phyloP scores from a whole-genome alignment of 164 flowering plant species.

The Vitis riparia region DNA sequence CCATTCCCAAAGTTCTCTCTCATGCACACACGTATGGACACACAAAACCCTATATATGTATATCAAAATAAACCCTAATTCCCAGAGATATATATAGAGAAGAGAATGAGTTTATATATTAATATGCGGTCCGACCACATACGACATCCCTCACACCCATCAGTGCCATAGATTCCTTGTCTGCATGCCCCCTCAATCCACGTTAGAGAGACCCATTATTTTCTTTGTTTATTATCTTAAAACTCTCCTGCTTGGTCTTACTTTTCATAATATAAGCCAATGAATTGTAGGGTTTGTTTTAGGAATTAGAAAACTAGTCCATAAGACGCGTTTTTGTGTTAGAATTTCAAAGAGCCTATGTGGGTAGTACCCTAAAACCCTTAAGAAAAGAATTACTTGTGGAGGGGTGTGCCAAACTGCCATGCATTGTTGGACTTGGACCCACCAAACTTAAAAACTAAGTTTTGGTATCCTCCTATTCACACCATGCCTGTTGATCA shows the following conservation, averaged over 20 bases:
- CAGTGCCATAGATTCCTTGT: conserved; percentile 22
- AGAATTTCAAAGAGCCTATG: background rate
- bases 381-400: too few relatives aligned
- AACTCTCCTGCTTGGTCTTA: background rate
- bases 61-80: conserved; percentile 22
- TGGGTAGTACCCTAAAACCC: too few relatives aligned
- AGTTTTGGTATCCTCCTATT: too few relatives aligned
- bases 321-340: conserved; percentile 1
- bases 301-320: background rate
- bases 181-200: conserved; percentile 5
- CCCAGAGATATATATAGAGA: background rate
- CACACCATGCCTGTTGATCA: too few relatives aligned
- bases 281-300: background rate
- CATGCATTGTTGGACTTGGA: too few relatives aligned
- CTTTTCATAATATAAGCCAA: too few relatives aligned
- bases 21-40: conserved; percentile 5
- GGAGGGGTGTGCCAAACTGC: too few relatives aligned
- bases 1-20: conserved; percentile 22
- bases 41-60: conserved; percentile 11
- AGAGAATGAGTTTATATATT: conserved; percentile 3
- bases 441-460: too few relatives aligned
- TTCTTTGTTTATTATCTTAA: background rate
- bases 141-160: conserved; percentile 23
- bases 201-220: background rate
- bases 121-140: conserved; percentile 21